Conservation (phyloP, 768 basidiomycete genomes). For the Dentipellis sp. region DNA sequence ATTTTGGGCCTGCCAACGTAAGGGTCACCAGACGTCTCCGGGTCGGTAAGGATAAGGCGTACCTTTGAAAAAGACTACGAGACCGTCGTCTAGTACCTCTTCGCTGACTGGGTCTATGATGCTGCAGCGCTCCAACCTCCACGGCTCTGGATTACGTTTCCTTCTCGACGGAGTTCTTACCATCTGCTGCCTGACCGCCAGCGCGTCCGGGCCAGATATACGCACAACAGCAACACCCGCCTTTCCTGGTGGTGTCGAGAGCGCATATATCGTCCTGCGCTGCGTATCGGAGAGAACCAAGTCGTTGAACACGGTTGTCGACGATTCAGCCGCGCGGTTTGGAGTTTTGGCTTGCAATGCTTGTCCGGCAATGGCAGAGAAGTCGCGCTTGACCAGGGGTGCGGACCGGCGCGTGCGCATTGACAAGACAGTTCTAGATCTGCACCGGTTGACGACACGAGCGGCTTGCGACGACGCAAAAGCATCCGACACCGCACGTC, state of each 20-base stretch:
- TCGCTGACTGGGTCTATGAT: conserved; percentile 53
- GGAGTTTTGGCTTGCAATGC: no score
- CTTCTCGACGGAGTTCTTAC: conserved; percentile 26
- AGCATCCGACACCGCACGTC: no score
- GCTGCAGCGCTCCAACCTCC: conserved; percentile 62
- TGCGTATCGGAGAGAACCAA: conserved; percentile 40
- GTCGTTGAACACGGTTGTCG: not conserved
- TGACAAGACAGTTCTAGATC: no score
- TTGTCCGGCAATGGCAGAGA: no score
- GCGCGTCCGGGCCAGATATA: conserved; percentile 70
- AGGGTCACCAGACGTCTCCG: not conserved
- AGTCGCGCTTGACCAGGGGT: not conserved
- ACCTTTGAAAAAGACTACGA: conserved; percentile 81
- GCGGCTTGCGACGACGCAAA: no score
- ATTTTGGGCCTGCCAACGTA: conserved; percentile 48
- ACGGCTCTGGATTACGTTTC: conserved; percentile 36
- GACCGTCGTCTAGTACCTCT: conserved; percentile 67
- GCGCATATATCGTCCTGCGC: conserved; percentile 73
- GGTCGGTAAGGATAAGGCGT: conserved; percentile 10
- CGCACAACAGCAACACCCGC: conserved; percentile 78
- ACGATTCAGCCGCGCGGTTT: no score
- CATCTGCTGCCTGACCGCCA: conserved; percentile 51
- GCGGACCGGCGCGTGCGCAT: no score
- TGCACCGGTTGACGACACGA: no score
- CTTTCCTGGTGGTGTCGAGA: conserved; percentile 81